Evolutionary conservation across 352 stramenopile genomes (phyloP), one percentile per base, ranked within the genome.

Genomic region (Phytophthora pistaciae): DNA sequence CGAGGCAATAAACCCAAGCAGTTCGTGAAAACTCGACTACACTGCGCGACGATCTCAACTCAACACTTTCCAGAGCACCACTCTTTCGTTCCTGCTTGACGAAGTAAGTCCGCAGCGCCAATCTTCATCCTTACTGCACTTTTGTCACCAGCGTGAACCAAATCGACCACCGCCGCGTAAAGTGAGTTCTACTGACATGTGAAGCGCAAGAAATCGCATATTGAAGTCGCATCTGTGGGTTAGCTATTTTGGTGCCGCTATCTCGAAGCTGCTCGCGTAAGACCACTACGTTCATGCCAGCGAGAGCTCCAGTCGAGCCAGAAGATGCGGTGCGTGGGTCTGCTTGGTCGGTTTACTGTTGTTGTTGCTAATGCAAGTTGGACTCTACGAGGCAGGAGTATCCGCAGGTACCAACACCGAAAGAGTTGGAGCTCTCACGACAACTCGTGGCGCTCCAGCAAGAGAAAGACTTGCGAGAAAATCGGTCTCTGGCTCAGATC

Each of bases 351-450:
- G 11, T 36, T 36, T 60, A 13, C 36, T 23, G n/a, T 23, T 53
- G 25, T 3, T 27, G 9, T 49, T 49, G 21, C 40, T 62, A 13
- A 50, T 52, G 23, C 36, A 53, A 14, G 18, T 44, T 53, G 3
- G 16, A 25, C 60, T 64, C 36, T 18, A n/a, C 20, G 36, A 54
- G 7, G 16, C 59, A 94, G 87, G 79, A 85, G 55, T 94, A 94
- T 40, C 84, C 87, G 18, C 69, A 82, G 7, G 85, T 94, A 4
- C 85, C 87, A 38, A 94, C 87, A 20, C 85, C 85, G 9, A 91
- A 94, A 31, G 87, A 93, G 60, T 69, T 92, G 21, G 85, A 90
- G 57, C 72, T 94, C 2, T 92, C 85, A 25, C 79, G 83, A 1
- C 83, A 92, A 48, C 76, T 94, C 5, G 71, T 93, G 5, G 77